Base-by-base conservation (phyloP, 106 monocot genomes). In the Cymbidium sinense region DNA sequence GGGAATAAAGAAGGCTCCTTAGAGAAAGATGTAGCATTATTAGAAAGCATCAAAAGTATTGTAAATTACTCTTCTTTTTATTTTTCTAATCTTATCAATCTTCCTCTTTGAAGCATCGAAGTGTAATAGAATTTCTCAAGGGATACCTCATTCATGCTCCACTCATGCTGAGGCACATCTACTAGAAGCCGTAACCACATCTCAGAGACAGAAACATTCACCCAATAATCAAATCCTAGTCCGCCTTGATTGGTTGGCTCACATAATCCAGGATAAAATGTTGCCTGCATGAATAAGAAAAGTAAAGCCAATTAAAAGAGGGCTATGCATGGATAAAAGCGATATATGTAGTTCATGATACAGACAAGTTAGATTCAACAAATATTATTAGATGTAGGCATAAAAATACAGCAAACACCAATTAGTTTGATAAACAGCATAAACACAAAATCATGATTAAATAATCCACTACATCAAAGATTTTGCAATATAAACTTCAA, bases 251-350 rank as follows among this genome's bases (percentile, higher is more conserved):
- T 89, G 36, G 81, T 98, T 79, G 92, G 77, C 74, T 98, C 98
- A 80, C 98, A 98, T 76, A 98, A 79, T 82, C 98, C 98, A 85
- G 98, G 98, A 90, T 98, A 98, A 71, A 81, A 88, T 74, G 92
- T 94, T 72, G 86, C 85, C 96, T 96, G 78, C 47, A 89, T 51
- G 64, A 30, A 58, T 8, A 51, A n/a, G 23, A 77, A 79, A 84
- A 43, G 23, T 37, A 70, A 43, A 79, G 29, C 28, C 65, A n/a
- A 23, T 3, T 52, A 34, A 44, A 27, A 30, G 30, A 67, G 0
- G 15, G 10, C 58, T 5, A 58, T 58, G 58, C 58, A 58, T 58
- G 21, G 58, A 58, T 58, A 23, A 0, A n/a, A 6, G 7, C 13
- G 12, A 67, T 33, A 67, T 33, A 31, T 33, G 2, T 30, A 67